Evolutionary conservation across 306 rosid genomes (phyloP).

Genomic region (Sphenostylis stenocarpa): DNA sequence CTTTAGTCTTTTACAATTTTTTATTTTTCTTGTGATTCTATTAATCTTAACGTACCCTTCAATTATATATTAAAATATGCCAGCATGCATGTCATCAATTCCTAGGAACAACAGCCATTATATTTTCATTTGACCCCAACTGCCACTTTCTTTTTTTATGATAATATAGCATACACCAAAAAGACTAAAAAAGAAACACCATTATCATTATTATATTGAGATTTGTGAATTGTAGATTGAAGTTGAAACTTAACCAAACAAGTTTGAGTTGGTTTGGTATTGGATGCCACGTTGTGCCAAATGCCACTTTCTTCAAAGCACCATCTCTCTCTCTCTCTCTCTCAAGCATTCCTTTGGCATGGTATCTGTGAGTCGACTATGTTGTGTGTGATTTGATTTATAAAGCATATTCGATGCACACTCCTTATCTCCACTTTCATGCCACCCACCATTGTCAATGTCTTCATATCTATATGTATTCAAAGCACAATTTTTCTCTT

Average conservation of each 20-base stretch:
- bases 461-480: neutral
- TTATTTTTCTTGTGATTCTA: neutral
- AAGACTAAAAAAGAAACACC: neutral
- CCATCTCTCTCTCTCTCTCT: no score
- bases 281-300: constrained; percentile 39
- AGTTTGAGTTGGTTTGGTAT: constrained; percentile 4
- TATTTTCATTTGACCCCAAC: constrained; percentile 8
- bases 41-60: neutral
- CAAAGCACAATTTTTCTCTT: no score
- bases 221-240: constrained; percentile 32
- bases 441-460: constrained; percentile 21
- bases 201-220: neutral
- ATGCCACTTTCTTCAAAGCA: constrained; percentile 28
- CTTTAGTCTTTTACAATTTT: no score
- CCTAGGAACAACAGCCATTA: neutral
- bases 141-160: neutral
- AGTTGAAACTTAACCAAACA: constrained; percentile 5
- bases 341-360: neutral
- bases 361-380: neutral
- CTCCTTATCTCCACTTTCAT: neutral
- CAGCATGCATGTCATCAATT: neutral
- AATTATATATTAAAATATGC: neutral
- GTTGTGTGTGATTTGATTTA: constrained; percentile 1
- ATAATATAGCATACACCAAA: neutral
- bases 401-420: constrained; percentile 21